A percentile compares a stretch with the other conserved stretches of the same genome.
These are phyloP conservation scores for Monosporascus cannonballus DNA, from an alignment of 2,329 filamentous ascomycete genomes.

Conservation along the genomic window DNA sequence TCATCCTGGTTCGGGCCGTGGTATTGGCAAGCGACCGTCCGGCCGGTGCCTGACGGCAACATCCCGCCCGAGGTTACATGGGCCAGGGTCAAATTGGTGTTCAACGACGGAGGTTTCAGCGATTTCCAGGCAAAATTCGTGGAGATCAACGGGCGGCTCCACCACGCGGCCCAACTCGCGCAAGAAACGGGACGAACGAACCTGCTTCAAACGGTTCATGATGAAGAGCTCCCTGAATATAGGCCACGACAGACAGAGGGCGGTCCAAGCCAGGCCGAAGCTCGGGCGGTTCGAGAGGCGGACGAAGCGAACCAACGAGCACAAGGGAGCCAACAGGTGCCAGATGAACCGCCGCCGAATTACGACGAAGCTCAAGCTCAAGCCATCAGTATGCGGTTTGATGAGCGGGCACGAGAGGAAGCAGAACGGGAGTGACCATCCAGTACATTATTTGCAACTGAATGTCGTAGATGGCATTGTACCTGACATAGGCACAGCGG, in stretches of 20 bases:
- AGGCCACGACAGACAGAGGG: conserved; percentile 48
- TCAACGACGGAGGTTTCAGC: conserved; percentile 92
- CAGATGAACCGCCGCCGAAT: conserved; percentile 77
- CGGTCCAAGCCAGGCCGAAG: conserved; percentile 8
- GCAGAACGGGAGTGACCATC: conserved; percentile 50
- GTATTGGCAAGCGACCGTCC: conserved; percentile 76
- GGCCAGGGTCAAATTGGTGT: conserved; percentile 78
- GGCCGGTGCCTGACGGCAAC: conserved; percentile 76
- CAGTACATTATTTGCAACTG: conserved; percentile 18
- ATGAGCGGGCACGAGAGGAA: conserved; percentile 69
- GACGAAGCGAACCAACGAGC: conserved; percentile 18
- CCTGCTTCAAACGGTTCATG: conserved; percentile 51
- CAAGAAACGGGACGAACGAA: conserved; percentile 59
- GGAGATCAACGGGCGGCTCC: conserved; percentile 73
- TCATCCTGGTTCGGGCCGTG: conserved; percentile 92
- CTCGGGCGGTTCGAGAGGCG: conserved; percentile 13
- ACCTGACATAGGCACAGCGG: neutral
- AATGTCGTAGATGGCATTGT: neutral
- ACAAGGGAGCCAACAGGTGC: conserved; percentile 30
- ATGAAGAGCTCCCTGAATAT: conserved; percentile 86
- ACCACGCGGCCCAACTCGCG: conserved; percentile 72
- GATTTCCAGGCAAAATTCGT: conserved; percentile 83
- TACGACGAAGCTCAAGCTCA: conserved; percentile 89
- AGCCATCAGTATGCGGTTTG: conserved; percentile 50
- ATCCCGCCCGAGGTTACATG: conserved; percentile 68